Percentiles rank a stretch among this genome's conserved stretches.
Conservation (phyloP, 345 rosid species). For the Lepidium aucheri region DNA sequence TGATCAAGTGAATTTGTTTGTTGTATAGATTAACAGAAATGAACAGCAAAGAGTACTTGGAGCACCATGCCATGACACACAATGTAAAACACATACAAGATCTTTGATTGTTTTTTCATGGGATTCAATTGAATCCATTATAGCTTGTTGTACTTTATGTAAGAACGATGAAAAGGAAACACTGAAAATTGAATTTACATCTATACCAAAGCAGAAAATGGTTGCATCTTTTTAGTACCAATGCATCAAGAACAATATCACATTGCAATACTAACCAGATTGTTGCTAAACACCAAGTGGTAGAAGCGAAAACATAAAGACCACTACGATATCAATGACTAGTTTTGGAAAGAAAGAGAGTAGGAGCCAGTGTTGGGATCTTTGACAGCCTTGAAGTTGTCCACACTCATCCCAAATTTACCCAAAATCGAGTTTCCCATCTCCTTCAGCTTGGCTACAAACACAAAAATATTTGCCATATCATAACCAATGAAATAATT, state of each 20-base stretch:
- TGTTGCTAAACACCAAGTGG: slow-evolving; percentile 4
- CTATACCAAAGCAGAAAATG: background rate
- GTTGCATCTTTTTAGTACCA: background rate
- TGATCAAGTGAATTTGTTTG: background rate
- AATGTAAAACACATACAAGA: background rate
- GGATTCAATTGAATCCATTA: background rate
- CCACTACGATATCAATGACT: background rate
- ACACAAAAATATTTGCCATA: background rate
- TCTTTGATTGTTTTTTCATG: background rate
- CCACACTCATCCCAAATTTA: slow-evolving; percentile 82
- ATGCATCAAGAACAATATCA: background rate
- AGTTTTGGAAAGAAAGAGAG: slow-evolving; percentile 66
- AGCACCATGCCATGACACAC: slow-evolving; percentile 43
- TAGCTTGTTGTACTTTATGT: slow-evolving; percentile 8
- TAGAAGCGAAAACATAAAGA: slow-evolving; percentile 7
- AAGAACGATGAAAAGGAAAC: background rate
- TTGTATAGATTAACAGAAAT: slow-evolving; percentile 75
- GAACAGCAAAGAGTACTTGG: slow-evolving; percentile 94
- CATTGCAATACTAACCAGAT: background rate
- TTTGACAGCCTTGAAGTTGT: slow-evolving; percentile 91
- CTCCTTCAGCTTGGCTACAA: slow-evolving; percentile 81
- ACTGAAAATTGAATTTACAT: slow-evolving; percentile 18
- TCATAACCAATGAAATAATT: background rate
- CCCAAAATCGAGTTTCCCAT: slow-evolving; percentile 82
- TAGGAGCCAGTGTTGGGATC: slow-evolving; percentile 94